Evolutionary conservation across 2,329 filamentous ascomycete genomes (phyloP).

Genomic region (Venturia oleaginea): DNA sequence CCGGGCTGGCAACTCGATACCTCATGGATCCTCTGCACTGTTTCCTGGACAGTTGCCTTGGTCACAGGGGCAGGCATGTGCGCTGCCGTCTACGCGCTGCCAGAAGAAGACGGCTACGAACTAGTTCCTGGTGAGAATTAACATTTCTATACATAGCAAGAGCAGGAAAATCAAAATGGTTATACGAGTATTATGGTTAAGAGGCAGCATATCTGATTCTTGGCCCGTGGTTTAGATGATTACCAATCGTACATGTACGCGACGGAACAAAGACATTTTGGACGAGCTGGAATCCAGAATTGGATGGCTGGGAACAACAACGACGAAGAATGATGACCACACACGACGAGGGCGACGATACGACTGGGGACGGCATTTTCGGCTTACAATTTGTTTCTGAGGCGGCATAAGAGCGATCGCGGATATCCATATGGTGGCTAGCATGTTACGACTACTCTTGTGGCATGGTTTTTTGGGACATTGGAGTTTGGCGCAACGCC

Average conservation of each 20-base stretch:
- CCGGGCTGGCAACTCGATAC: slow-evolving; percentile 73
- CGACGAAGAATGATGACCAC: neutral
- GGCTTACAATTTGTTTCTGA: neutral
- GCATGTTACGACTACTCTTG: slow-evolving; percentile 1
- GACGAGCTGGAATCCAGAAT: slow-evolving; percentile 12
- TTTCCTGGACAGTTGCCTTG: slow-evolving; percentile 48
- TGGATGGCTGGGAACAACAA: slow-evolving; percentile 9
- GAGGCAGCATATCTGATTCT: slow-evolving; percentile 6
- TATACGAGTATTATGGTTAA: neutral
- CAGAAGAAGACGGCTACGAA: slow-evolving; percentile 80
- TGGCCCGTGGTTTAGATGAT: slow-evolving; percentile 4
- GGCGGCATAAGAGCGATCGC: neutral
- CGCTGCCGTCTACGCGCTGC: slow-evolving; percentile 59
- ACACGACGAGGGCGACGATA: neutral
- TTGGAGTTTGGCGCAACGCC: neutral
- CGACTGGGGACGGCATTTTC: neutral
- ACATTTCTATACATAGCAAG: neutral
- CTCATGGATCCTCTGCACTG: slow-evolving; percentile 63
- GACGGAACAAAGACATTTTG: slow-evolving; percentile 12
- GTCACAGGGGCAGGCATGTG: slow-evolving; percentile 50
- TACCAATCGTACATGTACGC: neutral
- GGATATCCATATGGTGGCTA: neutral
- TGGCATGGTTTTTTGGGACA: neutral
- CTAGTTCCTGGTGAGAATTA: slow-evolving; percentile 44
- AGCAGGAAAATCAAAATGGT: neutral